Evolutionary conservation across 768 basidiomycete genomes (phyloP), one percentile per base, ranked within the genome.

Genomic region (Hygrophorus pudorinus): DNA sequence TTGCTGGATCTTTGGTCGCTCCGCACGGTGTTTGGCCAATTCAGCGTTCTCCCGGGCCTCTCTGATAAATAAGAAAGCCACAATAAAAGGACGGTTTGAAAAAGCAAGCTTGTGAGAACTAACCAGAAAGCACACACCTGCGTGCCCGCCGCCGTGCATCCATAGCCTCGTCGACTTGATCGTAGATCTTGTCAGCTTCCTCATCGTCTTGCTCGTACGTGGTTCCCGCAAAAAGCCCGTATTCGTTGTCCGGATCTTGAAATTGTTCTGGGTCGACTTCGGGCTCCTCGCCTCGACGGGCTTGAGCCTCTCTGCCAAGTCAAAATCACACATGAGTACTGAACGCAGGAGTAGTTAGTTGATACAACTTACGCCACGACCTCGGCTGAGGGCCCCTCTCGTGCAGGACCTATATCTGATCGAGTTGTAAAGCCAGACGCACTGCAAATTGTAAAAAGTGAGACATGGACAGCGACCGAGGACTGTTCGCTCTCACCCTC

Each of bases 141-240:
- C 85, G 76, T 38, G 75, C 72, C 57, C 77, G 76, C 55, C 96
- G 67, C 49, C 96, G 70, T 32, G 81, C 73, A 59, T 97, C 94
- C 85, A 99, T 93, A 21, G 79, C 79, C 34, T 77, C 71, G 55
- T 97, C 93, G 1, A 97, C 93, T n/a, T 67, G 55, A 18, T 96
- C 94, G 59, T 94, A 99, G 41, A 96, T 96, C 58, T 75, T 76
- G 62, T 98, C 94, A 0, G 94, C 96, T 60, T 98, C 96, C 53
- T 97, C 93, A 49, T 99, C 96, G 51, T 98, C 96, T 45, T 85
- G 83, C 59, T 99, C 93, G 59, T 99, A 97, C 0, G 89, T 88
- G 7, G 85, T 93, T 10, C 93, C 92, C 3, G 92, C 88, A 58
- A 99, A 98, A 5, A 98, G 73, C 18, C 94, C 94, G 51, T 81